Base-by-base conservation (phyloP, 2,329 filamentous ascomycete genomes). In the Scytalidium lignicola region DNA sequence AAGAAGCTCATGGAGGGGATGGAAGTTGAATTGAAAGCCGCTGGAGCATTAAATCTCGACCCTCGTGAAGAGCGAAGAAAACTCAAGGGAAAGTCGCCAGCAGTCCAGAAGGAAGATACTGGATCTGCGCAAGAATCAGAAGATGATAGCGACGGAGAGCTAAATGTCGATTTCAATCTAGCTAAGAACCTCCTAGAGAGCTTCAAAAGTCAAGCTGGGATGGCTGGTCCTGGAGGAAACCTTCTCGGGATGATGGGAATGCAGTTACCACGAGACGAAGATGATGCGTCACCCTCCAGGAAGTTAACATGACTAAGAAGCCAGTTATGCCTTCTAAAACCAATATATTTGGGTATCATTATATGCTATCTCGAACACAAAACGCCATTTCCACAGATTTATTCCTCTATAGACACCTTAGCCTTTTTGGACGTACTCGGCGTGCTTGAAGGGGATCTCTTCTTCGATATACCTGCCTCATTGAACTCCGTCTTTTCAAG, bases 121-220 rank as follows among this genome's bases (percentile, higher is more conserved):
- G 47, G 29, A 53, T 18, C 21, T 7, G 13, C 28, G 43, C 3
- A 53, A 41, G 60, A 65, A 2, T 66, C 67, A 44, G 66, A 72
- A 7, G 68, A 75, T 22, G 72, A 80, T 37, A 74, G 76, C 2
- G 74, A 78, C 8, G 75, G 78, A 5, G 82, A 86, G 47, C 78
- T 93, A 3, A 76, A 90, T 54, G 81, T 93, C 22, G 88, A 97
- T 63, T 87, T 90, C 58, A 92, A 93, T 53, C 74, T 99, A 20
- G 90, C 88, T 17, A 90, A 87, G 66, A 97, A 97, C 61, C 74
- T 99, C 48, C 74, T 99, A 1, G 90, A 96, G 66, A 92, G 89
- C 59, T 91, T 99, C 69, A 95, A 95, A 63, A 85, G 88, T 15
- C 92, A 97, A 66, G 89, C 76, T 17, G 93, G 93, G 12, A 80